These are phyloP conservation scores for Pseudogymnoascus sp. DNA, from an alignment of 2,329 filamentous ascomycete genomes.

Conservation along the genomic window DNA sequence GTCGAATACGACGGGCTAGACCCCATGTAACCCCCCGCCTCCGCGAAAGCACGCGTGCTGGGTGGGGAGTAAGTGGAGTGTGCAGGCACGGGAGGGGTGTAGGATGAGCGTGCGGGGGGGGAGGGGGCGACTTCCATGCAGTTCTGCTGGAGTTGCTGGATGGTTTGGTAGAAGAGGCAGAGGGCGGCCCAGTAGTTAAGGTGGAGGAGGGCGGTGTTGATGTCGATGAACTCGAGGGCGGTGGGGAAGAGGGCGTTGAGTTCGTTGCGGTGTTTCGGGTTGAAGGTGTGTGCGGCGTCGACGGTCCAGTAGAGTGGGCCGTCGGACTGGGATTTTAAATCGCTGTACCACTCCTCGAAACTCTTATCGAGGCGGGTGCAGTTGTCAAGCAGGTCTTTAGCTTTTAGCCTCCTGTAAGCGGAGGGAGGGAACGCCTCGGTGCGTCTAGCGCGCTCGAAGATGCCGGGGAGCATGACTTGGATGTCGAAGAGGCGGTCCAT, in stretches of 20 bases:
- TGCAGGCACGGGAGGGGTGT: not conserved
- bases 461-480: slow-evolving; percentile 40
- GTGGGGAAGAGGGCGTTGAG: slow-evolving; percentile 14
- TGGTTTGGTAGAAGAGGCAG: slow-evolving; percentile 44
- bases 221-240: slow-evolving; percentile 40
- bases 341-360: slow-evolving; percentile 43
- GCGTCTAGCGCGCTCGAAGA: slow-evolving; percentile 42
- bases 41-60: not conserved
- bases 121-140: not conserved
- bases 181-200: slow-evolving; percentile 50
- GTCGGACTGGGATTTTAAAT: slow-evolving; percentile 26
- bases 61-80: not conserved
- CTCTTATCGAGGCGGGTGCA: slow-evolving; percentile 44
- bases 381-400: slow-evolving; percentile 43
- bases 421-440: slow-evolving; percentile 37
- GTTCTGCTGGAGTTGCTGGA: slow-evolving; percentile 39
- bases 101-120: not conserved
- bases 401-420: slow-evolving; percentile 38
- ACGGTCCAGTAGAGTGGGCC: slow-evolving; percentile 36
- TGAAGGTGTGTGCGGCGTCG: slow-evolving; percentile 27
- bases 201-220: slow-evolving; percentile 41
- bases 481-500: slow-evolving; percentile 50
- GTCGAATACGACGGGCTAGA: not conserved
- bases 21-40: not conserved
- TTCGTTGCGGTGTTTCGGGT: slow-evolving; percentile 38